Evolutionary conservation across 257 asterid genomes (phyloP).

Genomic region (Gentiana dahurica): DNA sequence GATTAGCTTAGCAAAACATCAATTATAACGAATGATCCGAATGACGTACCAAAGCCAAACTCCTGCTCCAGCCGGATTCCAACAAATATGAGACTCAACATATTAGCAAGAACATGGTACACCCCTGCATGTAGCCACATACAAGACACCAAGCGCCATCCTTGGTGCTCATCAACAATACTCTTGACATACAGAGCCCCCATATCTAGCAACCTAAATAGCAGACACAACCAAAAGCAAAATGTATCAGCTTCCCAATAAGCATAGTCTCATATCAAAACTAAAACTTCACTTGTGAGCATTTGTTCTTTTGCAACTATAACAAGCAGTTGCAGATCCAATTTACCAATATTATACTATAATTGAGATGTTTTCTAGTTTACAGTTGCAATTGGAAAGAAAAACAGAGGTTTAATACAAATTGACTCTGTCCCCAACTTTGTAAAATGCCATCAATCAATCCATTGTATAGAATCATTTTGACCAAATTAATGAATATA

Average conservation of each 20-base stretch:
- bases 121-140: constrained; percentile 46
- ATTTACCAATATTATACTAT: too few species aligned
- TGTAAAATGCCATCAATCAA: too few species aligned
- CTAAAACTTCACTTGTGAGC: too few species aligned
- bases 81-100: constrained; percentile 33
- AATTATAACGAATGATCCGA: background rate
- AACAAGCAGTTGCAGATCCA: too few species aligned
- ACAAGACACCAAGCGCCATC: constrained; percentile 29
- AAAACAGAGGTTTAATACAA: too few species aligned
- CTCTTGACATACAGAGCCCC: constrained; percentile 26
- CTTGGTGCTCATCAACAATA: constrained; percentile 20
- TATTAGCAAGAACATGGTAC: constrained; percentile 39
- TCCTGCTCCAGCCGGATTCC: constrained; percentile 43
- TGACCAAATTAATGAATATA: background rate
- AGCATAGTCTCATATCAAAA: too few species aligned
- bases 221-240: background rate
- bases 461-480: too few species aligned
- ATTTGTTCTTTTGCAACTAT: too few species aligned
- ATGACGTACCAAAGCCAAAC: constrained; percentile 30
- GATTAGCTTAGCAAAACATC: background rate
- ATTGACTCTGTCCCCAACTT: too few species aligned
- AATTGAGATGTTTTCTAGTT: too few species aligned
- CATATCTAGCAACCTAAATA: constrained; percentile 21
- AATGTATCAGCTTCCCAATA: too few species aligned
- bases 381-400: too few species aligned